Evolutionary conservation across 768 basidiomycete genomes (phyloP).

Genomic region (Calocybe indica): DNA sequence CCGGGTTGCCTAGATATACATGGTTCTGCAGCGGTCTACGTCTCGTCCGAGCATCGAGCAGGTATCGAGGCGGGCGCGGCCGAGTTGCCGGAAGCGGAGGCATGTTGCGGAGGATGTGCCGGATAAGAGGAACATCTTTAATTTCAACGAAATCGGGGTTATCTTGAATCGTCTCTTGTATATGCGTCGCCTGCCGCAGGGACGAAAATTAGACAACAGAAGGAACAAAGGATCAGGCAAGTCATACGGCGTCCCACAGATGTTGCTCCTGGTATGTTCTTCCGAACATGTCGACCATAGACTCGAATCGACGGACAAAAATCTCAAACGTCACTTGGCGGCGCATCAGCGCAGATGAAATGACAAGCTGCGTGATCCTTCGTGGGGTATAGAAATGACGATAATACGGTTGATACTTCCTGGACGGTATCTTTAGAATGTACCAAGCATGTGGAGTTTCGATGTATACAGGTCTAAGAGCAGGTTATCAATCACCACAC

Average conservation of each 20-base stretch:
- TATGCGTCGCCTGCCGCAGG: slow-evolving; percentile 16
- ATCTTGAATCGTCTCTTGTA: slow-evolving; percentile 24
- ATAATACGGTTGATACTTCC: slow-evolving; percentile 36
- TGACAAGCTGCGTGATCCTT: slow-evolving; percentile 43
- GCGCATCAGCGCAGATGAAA: slow-evolving; percentile 26
- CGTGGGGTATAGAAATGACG: slow-evolving; percentile 45
- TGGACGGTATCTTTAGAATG: slow-evolving; percentile 42
- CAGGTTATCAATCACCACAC: slow-evolving; percentile 1
- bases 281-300: slow-evolving; percentile 29
- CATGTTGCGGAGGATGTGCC: slow-evolving; percentile 16
- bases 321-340: slow-evolving; percentile 21
- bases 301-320: slow-evolving; percentile 29
- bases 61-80: slow-evolving; percentile 4
- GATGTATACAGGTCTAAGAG: slow-evolving; percentile 53
- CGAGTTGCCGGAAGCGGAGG: slow-evolving; percentile 2
- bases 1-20: slow-evolving; percentile 36
- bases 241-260: slow-evolving; percentile 24
- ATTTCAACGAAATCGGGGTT: slow-evolving; percentile 13
- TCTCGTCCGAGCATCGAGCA: background rate
- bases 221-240: background rate
- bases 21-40: slow-evolving; percentile 12
- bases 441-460: slow-evolving; percentile 65
- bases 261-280: slow-evolving; percentile 26
- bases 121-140: slow-evolving; percentile 18
- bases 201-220: slow-evolving; percentile 2